Evolutionary conservation across 2,329 filamentous ascomycete genomes (phyloP).

Genomic region (Beauveria sp.): DNA sequence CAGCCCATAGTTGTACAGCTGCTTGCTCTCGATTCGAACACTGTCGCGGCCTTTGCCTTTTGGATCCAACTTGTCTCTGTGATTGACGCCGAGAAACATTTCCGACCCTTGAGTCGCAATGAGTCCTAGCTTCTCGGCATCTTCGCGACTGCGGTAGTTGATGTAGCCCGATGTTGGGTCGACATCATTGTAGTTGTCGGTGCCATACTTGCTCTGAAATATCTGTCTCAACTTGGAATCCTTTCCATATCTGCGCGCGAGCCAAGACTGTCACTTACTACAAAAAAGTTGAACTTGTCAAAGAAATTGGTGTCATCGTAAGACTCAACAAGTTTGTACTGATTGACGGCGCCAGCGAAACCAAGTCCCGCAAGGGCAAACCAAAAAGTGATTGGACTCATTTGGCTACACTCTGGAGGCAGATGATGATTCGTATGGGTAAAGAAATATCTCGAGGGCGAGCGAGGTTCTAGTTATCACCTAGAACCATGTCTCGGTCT

Average conservation of each 20-base stretch:
- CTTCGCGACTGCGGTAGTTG: slow-evolving; percentile 34
- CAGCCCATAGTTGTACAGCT: slow-evolving; percentile 54
- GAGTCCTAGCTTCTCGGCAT: slow-evolving; percentile 26
- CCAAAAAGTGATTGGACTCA: neutral
- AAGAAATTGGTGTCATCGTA: slow-evolving; percentile 33
- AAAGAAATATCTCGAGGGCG: neutral
- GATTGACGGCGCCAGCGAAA: neutral
- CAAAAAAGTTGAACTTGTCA: slow-evolving; percentile 32
- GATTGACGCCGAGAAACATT: slow-evolving; percentile 30
- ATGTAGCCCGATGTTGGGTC: slow-evolving; percentile 65
- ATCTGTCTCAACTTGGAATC: neutral
- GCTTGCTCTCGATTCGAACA: slow-evolving; percentile 58
- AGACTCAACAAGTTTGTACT: slow-evolving; percentile 20
- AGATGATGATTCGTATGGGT: neutral
- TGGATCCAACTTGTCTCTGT: slow-evolving; percentile 10
- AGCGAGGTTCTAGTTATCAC: too few relatives aligned
- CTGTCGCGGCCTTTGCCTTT: slow-evolving; percentile 36
- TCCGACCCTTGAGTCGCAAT: slow-evolving; percentile 22
- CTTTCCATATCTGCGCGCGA: neutral
- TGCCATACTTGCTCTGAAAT: slow-evolving; percentile 17
- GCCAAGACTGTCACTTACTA: neutral
- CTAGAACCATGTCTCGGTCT: too few relatives aligned
- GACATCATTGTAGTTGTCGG: slow-evolving; percentile 17
- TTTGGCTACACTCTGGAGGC: neutral
- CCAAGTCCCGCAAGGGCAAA: neutral